Evolutionary conservation across 1,284 basidiomycete genomes (phyloP), one percentile per base, ranked within the genome.

Genomic region (Caloboletus firmus): DNA sequence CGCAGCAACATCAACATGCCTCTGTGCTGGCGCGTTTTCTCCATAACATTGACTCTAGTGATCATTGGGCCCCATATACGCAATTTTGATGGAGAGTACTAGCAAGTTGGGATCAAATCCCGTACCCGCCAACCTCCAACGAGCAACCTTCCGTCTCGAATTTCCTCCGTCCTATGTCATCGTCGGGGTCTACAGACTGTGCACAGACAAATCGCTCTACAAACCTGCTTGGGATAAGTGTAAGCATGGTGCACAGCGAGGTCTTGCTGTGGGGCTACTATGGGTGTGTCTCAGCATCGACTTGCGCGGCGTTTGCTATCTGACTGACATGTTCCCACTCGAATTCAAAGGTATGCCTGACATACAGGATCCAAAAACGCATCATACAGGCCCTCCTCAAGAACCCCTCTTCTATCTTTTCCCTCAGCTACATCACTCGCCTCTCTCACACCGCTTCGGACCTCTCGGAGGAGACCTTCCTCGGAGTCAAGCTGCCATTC

Each of bases 191-290:
- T 91, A 91, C 67, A 72, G 89, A 41, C 73, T 93, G 0, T 77
- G 82, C 62, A 88, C 82, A 0, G 90, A 92, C 67, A 72, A 77
- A 45, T 68, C 70, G 10, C 72, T 93, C n/a, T 82, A 79, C 56
- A 70, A 75, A 18, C 87, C 89, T 8, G 82, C 85, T 12, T 91
- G 88, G 89, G 75, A 85, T 58, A 91, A 90, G 68, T 89, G 87
- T 64, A 78, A 77, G 59, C 84, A 91, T 68, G 89, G 84, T 0
- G 77, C 79, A 3, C 65, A 75, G 51, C 74, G 88, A 37, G 89
- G 90, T 0, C 72, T 76, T 0, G 65, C 78, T 8, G 82, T 89
- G 42, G 89, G 86, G 0, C 61, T 79, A 0, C 70, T 80, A 28
- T 92, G 90, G 89, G 89, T 88, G 56, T 51, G 81, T 70, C 15